A percentile compares a stretch with the other conserved stretches of the same genome.
Evolutionary conservation across 352 stramenopile genomes (phyloP).

Genomic region (Phytophthora tubulina): DNA sequence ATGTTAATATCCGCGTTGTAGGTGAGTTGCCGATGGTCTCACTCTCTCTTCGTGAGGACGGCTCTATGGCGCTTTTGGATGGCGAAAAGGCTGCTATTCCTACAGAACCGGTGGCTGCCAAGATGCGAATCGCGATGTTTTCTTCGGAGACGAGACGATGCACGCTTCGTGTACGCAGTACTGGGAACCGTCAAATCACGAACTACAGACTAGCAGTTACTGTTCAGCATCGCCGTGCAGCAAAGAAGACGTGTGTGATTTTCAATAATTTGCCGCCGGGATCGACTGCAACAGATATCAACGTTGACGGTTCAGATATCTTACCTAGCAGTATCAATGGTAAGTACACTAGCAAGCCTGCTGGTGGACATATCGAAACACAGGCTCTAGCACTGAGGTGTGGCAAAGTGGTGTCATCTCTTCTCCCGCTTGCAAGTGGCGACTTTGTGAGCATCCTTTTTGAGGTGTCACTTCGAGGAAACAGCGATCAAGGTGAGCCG

Average conservation of each 20-base stretch:
- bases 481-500: constrained; percentile 20
- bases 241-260: constrained; percentile 51
- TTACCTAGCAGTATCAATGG: constrained; percentile 2
- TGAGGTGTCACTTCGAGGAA: constrained; percentile 42
- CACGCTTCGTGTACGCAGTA: constrained; percentile 63
- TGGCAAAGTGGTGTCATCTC: constrained; percentile 27
- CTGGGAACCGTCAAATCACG: constrained; percentile 51
- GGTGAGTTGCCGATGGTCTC: constrained; percentile 54
- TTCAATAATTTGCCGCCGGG: constrained; percentile 50
- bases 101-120: constrained; percentile 9
- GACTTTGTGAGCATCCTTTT: constrained; percentile 53
- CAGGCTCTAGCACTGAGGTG: constrained; percentile 32
- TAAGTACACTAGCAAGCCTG: not conserved
- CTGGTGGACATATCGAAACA: constrained; percentile 23
- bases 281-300: constrained; percentile 6
- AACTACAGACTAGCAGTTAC: constrained; percentile 51
- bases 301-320: not conserved
- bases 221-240: constrained; percentile 39
- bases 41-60: constrained; percentile 60
- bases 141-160: constrained; percentile 69
- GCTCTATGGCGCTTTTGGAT: constrained; percentile 35
- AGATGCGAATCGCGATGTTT: constrained; percentile 70
- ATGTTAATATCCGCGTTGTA: constrained; percentile 54
- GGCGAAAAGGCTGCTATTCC: not conserved
- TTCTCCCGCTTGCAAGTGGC: constrained; percentile 43